Conservation (phyloP, 2,329 filamentous ascomycete species). For the Neopestalotiopsis sp. region DNA sequence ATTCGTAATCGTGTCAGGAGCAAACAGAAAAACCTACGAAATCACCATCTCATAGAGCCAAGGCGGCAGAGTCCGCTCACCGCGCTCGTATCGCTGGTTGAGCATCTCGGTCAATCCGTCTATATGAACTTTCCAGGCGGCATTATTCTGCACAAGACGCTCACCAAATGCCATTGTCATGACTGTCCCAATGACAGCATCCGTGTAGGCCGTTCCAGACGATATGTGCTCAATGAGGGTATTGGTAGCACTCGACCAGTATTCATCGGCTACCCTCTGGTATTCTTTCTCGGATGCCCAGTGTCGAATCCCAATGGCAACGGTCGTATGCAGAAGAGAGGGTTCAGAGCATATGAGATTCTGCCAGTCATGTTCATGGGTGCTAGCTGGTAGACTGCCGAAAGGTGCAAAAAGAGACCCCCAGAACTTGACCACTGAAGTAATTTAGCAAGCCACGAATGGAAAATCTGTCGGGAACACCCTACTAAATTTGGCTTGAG, state of each 20-base stretch:
- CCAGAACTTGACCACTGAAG: constrained; percentile 5
- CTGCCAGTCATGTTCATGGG: constrained; percentile 28
- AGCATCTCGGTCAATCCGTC: constrained; percentile 26
- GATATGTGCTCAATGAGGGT: constrained; percentile 27
- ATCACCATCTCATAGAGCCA: constrained; percentile 14
- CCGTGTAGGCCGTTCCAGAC: constrained; percentile 21
- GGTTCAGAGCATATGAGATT: constrained; percentile 29
- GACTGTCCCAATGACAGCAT: constrained; percentile 30
- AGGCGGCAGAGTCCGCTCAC: constrained; percentile 12
- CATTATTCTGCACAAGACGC: constrained; percentile 22
- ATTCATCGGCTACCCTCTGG: constrained; percentile 25
- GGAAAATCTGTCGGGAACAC: too few relatives aligned
- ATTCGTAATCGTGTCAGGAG: too few relatives aligned
- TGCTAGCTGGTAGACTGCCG: not conserved
- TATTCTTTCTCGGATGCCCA: constrained; percentile 27
- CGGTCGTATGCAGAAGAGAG: constrained; percentile 28
- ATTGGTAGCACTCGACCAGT: constrained; percentile 25
- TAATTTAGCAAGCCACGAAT: not conserved
- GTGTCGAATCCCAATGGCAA: constrained; percentile 28
- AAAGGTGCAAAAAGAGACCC: not conserved
- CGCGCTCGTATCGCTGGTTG: constrained; percentile 18
- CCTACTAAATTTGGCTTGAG: not conserved
- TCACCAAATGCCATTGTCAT: constrained; percentile 31
- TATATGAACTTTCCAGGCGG: constrained; percentile 28
- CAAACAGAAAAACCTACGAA: not conserved